Base-by-base conservation (phyloP, 1,284 basidiomycete species). In the Heliocybe sulcata region DNA sequence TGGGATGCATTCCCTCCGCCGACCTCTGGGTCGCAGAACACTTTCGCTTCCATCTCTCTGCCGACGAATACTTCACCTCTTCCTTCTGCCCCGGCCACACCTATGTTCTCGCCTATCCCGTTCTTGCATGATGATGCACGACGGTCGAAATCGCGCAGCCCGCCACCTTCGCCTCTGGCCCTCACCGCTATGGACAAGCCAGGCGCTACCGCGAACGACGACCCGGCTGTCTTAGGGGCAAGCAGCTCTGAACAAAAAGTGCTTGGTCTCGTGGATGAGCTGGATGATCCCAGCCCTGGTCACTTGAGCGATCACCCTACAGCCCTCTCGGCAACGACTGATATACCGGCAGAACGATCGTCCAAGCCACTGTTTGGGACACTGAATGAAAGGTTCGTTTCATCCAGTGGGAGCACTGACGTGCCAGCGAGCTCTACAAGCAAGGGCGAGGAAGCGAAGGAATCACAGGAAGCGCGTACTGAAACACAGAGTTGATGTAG, bases 31-130 rank as follows among this genome's bases (percentile, higher is more conserved):
- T 57, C 63, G 65, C 29, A 73, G 74, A 58, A 72, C 68, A 38
- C 71, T 10, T 35, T 72, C 47, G 66, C 72, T 14, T 69, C 70
- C 20, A 68, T 73, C 27, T 54, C 68, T 72, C 57, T 70, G 70
- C 58, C 10, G 52, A 54, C 11, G 51, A 60, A 35, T 51, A 45
- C 52, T 55, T 58, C 42, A 55, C 59, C 42, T 53, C 58, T 20
- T 54, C 57, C 55, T 67, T 83, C 81, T 45, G 74, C 74, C 45
- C 86, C 90, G 1, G 75, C 79, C 35, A 92, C 90, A 14, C 90
- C 90, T 2, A 73, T 92, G 54, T 92, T 92, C 71, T 90, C 87
- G 1, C 90, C 90, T 1, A 90, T 92, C 58, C 82, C 90, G 3
- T 92, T 92, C 76, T 71, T 90, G 23, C 87, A 90, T 63, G 81